Evolutionary conservation across 2,329 filamentous ascomycete genomes (phyloP).

Genomic region (Tolypocladium ovalisporum): DNA sequence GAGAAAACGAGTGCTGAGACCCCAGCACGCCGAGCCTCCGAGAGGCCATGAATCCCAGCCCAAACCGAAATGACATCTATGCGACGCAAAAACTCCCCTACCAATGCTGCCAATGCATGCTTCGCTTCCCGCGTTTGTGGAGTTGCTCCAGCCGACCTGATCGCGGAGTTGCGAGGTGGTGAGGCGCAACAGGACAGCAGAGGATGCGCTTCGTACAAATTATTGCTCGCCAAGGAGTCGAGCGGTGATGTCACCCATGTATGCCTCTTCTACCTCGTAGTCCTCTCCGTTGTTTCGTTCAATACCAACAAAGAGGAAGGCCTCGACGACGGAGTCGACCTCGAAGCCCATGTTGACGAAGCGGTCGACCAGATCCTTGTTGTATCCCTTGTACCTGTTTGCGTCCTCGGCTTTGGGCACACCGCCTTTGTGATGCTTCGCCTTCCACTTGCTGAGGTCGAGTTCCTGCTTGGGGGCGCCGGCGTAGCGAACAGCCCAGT

Average conservation of each 20-base stretch:
- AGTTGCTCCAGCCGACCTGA: not conserved
- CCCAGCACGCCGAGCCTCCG: not conserved
- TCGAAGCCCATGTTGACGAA: slow-evolving; percentile 91
- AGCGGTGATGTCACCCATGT: slow-evolving; percentile 83
- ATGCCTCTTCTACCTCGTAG: slow-evolving; percentile 80
- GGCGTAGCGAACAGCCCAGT: slow-evolving; percentile 82
- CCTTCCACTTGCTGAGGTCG: slow-evolving; percentile 26
- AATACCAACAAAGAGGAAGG: slow-evolving; percentile 73
- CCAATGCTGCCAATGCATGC: slow-evolving; percentile 5
- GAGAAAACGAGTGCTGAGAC: not conserved
- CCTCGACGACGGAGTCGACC: slow-evolving; percentile 72
- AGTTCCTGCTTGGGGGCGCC: slow-evolving; percentile 50
- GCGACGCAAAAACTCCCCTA: slow-evolving; percentile 10
- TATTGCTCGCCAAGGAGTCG: slow-evolving; percentile 69
- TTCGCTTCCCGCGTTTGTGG: not conserved
- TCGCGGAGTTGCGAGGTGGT: not conserved
- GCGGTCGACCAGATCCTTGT: slow-evolving; percentile 68
- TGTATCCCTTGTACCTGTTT: slow-evolving; percentile 74
- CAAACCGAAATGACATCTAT: not conserved
- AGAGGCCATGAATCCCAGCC: not conserved
- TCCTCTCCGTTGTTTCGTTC: slow-evolving; percentile 67
- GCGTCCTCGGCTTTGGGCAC: slow-evolving; percentile 6
- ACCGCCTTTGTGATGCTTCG: slow-evolving; percentile 37
- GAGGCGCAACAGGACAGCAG: not conserved
- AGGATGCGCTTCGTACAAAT: not conserved